A percentile compares a stretch with the other conserved stretches of the same genome.
Evolutionary conservation across 2,329 filamentous ascomycete species (phyloP).

Genomic region (Tolypocladium cylindrosporum): DNA sequence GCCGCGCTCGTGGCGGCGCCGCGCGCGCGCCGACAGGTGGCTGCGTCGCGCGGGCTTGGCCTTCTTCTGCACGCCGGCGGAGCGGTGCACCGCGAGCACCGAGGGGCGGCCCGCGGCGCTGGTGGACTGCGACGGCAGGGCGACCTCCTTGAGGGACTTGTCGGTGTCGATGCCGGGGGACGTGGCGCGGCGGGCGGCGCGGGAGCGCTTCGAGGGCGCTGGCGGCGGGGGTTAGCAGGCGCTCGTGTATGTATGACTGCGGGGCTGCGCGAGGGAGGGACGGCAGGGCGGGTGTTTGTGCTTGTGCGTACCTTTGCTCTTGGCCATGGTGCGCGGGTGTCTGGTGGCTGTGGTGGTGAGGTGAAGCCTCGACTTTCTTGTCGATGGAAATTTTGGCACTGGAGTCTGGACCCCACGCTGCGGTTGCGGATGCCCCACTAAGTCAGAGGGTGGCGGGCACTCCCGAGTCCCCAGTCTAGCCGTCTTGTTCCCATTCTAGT

Average conservation of each 20-base stretch:
- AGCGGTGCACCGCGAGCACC: constrained; percentile 58
- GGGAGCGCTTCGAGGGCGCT: constrained; percentile 61
- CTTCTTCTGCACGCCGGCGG: constrained; percentile 60
- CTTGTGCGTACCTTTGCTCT: constrained; percentile 4
- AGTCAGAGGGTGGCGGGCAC: too few species aligned
- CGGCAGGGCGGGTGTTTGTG: background rate
- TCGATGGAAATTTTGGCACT: background rate
- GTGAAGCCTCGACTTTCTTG: background rate
- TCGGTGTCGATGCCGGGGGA: constrained; percentile 62
- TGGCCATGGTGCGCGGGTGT: constrained; percentile 6
- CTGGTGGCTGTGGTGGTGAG: background rate
- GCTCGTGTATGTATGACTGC: too few species aligned
- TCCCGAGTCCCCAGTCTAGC: too few species aligned
- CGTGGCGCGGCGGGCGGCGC: constrained; percentile 62
- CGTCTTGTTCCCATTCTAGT: too few species aligned
- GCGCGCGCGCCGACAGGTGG: constrained; percentile 44
- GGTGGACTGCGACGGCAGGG: constrained; percentile 32
- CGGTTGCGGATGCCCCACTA: background rate
- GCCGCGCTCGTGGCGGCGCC: constrained; percentile 44
- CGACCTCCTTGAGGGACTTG: constrained; percentile 56
- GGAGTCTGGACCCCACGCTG: too few species aligned
- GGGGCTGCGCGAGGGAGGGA: background rate
- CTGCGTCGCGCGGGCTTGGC: constrained; percentile 44
- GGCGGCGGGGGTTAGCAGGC: background rate
- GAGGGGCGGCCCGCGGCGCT: constrained; percentile 39